These are phyloP conservation scores for Ceratocystis harringtonii DNA, from an alignment of 2,329 filamentous ascomycete species.

Conservation along the genomic window DNA sequence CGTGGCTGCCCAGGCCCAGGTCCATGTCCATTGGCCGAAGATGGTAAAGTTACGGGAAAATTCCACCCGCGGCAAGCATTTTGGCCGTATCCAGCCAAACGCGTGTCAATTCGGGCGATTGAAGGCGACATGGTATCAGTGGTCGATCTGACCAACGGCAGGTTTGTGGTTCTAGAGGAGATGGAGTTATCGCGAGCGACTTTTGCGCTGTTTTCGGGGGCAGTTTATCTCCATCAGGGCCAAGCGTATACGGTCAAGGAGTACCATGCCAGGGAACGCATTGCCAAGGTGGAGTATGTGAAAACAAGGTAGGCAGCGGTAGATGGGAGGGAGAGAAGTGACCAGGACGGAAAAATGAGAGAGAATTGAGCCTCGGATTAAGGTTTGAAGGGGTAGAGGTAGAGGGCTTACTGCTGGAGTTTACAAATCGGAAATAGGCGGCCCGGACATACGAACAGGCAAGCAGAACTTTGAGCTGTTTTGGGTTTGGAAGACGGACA, in stretches of 20 bases:
- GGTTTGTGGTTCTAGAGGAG: conserved; percentile 80
- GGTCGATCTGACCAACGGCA: conserved; percentile 68
- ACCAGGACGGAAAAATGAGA: background rate
- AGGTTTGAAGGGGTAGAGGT: no score
- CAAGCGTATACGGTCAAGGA: conserved; percentile 82
- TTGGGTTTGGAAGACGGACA: background rate
- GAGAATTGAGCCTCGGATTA: background rate
- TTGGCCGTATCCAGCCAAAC: conserved; percentile 66
- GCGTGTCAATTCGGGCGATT: conserved; percentile 77
- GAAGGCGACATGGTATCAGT: conserved; percentile 87
- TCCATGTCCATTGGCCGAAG: conserved; percentile 15
- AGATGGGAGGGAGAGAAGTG: background rate
- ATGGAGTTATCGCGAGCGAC: conserved; percentile 91
- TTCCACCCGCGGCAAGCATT: conserved; percentile 86
- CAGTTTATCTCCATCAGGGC: conserved; percentile 95
- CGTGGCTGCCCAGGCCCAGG: background rate
- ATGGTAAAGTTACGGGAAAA: conserved; percentile 42
- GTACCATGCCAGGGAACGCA: conserved; percentile 61
- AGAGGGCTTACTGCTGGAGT: background rate
- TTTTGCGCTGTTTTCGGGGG: conserved; percentile 92
- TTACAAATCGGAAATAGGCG: background rate
- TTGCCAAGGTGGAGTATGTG: conserved; percentile 78
- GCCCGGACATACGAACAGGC: background rate
- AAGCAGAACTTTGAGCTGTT: no score
- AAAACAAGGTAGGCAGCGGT: conserved; percentile 26